A percentile compares a stretch with the other conserved stretches of the same genome.
phyloP scores from a whole-genome alignment of 2,329 filamentous ascomycete genomes.

The Trichoderma sp. region DNA sequence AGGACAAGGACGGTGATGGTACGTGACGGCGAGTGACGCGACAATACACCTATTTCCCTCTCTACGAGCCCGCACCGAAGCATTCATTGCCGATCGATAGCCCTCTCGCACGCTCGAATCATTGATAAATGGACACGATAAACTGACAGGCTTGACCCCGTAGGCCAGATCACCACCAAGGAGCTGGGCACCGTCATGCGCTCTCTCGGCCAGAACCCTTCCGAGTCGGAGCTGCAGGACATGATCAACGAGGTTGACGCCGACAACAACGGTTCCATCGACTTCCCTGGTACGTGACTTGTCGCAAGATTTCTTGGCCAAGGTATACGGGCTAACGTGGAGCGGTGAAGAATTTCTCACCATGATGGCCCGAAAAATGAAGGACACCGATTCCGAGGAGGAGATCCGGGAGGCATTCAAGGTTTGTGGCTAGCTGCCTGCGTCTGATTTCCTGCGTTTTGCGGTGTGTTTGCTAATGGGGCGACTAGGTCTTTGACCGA shows the following conservation, averaged over 20 bases:
- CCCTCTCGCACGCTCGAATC: not conserved
- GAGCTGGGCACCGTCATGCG: constrained; percentile 89
- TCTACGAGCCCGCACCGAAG: not conserved
- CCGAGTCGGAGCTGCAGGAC: constrained; percentile 85
- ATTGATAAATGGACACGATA: not conserved
- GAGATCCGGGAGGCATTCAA: constrained; percentile 90
- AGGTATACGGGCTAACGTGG: constrained; percentile 10
- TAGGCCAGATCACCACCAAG: constrained; percentile 90
- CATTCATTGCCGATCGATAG: not conserved
- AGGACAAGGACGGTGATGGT: constrained; percentile 94
- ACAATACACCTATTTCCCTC: not conserved
- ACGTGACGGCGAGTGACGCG: constrained; percentile 48
- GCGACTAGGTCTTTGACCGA: constrained; percentile 71
- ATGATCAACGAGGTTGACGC: constrained; percentile 95
- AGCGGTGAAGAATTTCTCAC: constrained; percentile 73
- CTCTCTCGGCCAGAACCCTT: constrained; percentile 86
- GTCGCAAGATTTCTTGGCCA: not conserved
- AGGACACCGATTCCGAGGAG: constrained; percentile 89
- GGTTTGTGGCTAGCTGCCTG: constrained; percentile 48
- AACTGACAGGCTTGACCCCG: constrained; percentile 22
- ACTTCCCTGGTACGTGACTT: constrained; percentile 73
- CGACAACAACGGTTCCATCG: constrained; percentile 90
- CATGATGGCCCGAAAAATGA: constrained; percentile 95
- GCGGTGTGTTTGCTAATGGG: not conserved
- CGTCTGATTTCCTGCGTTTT: too few species aligned